These are phyloP conservation scores for Penicillium verhagenii DNA, from an alignment of 495 filamentous ascomycete species.

Conservation along the genomic window DNA sequence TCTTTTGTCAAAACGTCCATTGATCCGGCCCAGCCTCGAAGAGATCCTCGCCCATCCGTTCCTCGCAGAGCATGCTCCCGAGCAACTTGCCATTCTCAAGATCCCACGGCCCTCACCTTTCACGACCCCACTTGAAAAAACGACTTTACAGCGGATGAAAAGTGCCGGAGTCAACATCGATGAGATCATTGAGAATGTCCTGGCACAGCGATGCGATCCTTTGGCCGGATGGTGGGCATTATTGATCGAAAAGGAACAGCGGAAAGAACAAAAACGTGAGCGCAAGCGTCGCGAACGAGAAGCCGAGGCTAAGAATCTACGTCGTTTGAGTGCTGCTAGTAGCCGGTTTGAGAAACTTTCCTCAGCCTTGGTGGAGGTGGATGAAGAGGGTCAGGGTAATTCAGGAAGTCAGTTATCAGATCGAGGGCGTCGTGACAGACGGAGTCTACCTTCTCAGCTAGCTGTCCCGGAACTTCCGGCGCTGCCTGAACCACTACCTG, in stretches of 20 bases:
- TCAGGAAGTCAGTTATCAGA: constrained; percentile 31
- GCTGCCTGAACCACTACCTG: constrained; percentile 58
- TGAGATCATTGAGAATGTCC: constrained; percentile 87
- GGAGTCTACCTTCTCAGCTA: constrained; percentile 52
- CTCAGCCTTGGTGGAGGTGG: constrained; percentile 68
- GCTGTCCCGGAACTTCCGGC: constrained; percentile 67
- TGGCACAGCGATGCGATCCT: constrained; percentile 83
- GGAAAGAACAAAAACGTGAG: constrained; percentile 81
- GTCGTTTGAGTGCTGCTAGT: constrained; percentile 82
- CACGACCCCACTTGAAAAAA: constrained; percentile 83
- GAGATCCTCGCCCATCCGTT: constrained; percentile 90
- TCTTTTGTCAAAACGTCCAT: constrained; percentile 83
- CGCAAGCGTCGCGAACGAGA: constrained; percentile 83
- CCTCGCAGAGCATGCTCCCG: constrained; percentile 80
- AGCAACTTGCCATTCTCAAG: constrained; percentile 89
- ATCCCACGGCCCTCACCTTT: constrained; percentile 82
- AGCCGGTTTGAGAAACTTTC: constrained; percentile 78
- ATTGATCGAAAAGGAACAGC: constrained; percentile 91
- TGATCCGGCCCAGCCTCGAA: constrained; percentile 78
- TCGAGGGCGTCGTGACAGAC: constrained; percentile 55
- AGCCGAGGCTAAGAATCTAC: constrained; percentile 72
- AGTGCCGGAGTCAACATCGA: constrained; percentile 95
- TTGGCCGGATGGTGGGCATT: constrained; percentile 97
- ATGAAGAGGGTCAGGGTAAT: constrained; percentile 61
- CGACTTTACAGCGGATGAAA: constrained; percentile 89